A percentile compares a stretch with the other conserved stretches of the same genome.
These are phyloP conservation scores for Peniophora sp. DNA, from an alignment of 1,284 basidiomycete species.

Conservation along the genomic window DNA sequence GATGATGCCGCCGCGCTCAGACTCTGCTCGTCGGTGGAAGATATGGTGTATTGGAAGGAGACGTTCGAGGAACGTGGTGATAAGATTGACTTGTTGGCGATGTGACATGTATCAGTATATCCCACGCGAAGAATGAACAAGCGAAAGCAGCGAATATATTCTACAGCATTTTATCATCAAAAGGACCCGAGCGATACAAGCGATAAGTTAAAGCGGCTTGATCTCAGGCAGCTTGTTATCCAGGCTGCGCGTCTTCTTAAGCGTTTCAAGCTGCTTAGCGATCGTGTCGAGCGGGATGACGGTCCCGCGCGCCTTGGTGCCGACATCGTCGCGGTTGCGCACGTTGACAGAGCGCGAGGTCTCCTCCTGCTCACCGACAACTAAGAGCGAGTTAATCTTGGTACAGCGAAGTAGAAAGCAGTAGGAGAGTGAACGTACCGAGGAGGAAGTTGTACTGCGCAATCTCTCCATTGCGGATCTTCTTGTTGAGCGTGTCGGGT, in stretches of 20 bases:
- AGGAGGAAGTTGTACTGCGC: conserved; percentile 97
- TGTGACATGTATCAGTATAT: no score
- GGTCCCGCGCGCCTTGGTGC: conserved; percentile 68
- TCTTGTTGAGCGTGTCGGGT: conserved; percentile 92
- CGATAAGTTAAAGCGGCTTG: no score
- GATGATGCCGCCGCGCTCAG: no score
- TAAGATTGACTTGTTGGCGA: no score
- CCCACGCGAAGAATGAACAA: no score
- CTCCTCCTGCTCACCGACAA: conserved; percentile 95
- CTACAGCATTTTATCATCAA: no score
- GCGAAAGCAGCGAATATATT: no score
- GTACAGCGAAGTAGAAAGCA: conserved; percentile 7
- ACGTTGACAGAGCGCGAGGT: conserved; percentile 85
- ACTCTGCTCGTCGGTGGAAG: no score
- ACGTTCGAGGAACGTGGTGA: no score
- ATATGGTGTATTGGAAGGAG: no score
- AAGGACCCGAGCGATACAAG: no score
- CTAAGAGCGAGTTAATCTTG: conserved; percentile 1
- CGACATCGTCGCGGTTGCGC: conserved; percentile 88
- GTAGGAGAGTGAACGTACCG: conserved; percentile 43
- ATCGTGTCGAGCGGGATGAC: conserved; percentile 64
- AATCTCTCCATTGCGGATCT: conserved; percentile 89
- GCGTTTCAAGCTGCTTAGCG: conserved; percentile 49
- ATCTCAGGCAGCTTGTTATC: conserved; percentile 38
- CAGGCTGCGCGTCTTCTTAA: conserved; percentile 59